phyloP scores from a whole-genome alignment of 305 asterid species.

The Fraxinus ornus region DNA sequence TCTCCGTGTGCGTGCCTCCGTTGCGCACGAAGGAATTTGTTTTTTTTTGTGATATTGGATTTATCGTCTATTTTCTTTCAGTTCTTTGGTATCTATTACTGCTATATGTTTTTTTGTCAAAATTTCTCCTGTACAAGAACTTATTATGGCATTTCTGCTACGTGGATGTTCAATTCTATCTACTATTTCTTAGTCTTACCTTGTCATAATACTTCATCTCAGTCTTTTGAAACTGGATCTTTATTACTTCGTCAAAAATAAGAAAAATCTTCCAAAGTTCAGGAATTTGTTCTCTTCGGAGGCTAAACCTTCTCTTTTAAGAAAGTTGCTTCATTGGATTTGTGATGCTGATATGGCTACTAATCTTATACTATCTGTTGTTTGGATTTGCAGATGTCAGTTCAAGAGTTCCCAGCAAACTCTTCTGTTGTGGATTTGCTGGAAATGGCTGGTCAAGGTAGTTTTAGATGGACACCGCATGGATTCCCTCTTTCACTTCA shows the following conservation, averaged over 20 bases:
- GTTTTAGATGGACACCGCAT: too few species aligned
- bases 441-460: constrained; percentile 31
- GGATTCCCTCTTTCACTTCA: neutral
- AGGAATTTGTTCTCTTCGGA: neutral
- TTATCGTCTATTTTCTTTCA: neutral
- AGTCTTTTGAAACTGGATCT: neutral
- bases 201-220: neutral
- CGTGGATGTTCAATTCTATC: neutral
- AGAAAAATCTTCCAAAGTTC: neutral
- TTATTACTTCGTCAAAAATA: neutral
- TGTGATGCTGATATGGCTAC: neutral
- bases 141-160: neutral
- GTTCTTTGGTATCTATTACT: neutral
- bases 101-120: neutral
- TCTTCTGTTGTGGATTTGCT: constrained; percentile 59
- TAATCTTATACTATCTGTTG: neutral
- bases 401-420: constrained; percentile 75
- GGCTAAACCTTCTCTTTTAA: neutral
- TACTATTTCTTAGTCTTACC: neutral
- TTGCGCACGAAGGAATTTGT: too few species aligned
- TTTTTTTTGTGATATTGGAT: too few species aligned
- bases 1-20: too few species aligned
- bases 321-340: neutral
- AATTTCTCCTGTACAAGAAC: neutral
- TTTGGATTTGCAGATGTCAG: constrained; percentile 76